Conservation (phyloP, 2,329 filamentous ascomycete species). For the Myriangium duriaei region DNA sequence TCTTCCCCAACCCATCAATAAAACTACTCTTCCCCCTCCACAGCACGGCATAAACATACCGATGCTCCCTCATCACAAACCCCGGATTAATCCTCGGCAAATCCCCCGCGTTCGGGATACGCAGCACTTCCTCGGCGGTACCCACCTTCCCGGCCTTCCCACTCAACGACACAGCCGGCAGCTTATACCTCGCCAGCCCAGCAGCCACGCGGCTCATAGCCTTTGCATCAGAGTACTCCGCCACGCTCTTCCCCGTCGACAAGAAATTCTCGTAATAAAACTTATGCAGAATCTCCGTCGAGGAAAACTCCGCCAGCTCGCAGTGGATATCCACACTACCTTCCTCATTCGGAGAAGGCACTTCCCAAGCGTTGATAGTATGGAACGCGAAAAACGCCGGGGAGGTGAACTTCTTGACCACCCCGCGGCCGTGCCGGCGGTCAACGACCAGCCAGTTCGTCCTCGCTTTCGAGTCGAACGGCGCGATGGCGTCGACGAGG, state of each 20-base stretch:
- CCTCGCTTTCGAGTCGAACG: constrained; percentile 44
- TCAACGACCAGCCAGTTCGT: constrained; percentile 67
- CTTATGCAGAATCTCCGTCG: constrained; percentile 49
- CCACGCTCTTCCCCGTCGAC: constrained; percentile 38
- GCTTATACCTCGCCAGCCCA: not conserved
- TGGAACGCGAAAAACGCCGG: constrained; percentile 69
- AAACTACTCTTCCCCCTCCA: constrained; percentile 48
- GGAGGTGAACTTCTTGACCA: constrained; percentile 57
- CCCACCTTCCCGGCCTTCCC: constrained; percentile 17
- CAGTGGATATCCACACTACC: not conserved
- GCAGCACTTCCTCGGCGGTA: constrained; percentile 16
- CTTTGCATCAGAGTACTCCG: constrained; percentile 24
- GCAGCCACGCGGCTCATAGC: not conserved
- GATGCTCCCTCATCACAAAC: constrained; percentile 40
- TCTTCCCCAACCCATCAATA: constrained; percentile 53
- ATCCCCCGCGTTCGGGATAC: constrained; percentile 45
- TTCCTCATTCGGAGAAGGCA: constrained; percentile 25
- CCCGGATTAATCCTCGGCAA: constrained; percentile 53
- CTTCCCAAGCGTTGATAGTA: constrained; percentile 63
- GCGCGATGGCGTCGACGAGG: constrained; percentile 53
- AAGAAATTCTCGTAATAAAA: constrained; percentile 61
- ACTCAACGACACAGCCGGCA: not conserved
- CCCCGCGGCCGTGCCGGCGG: constrained; percentile 45
- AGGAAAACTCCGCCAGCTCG: constrained; percentile 41
- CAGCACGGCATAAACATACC: constrained; percentile 22